A percentile compares a stretch with the other conserved stretches of the same genome.
Conservation (phyloP, 495 filamentous ascomycete species). For the Penicillium steckii region DNA sequence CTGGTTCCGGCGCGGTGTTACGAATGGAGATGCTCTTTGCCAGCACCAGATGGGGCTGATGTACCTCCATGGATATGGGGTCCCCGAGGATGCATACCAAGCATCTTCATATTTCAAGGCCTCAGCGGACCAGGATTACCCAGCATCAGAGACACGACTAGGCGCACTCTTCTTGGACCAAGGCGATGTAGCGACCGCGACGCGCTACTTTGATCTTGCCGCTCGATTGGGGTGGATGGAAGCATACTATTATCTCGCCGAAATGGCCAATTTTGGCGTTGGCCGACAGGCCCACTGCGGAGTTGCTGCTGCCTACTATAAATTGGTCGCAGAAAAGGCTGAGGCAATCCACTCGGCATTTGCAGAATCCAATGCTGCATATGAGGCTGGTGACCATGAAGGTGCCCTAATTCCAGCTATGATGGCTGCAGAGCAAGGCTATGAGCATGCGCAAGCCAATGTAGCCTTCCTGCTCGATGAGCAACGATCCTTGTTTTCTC, state of each 20-base stretch:
- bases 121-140: slow-evolving; percentile 80
- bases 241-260: slow-evolving; percentile 92
- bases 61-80: slow-evolving; percentile 81
- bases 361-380: slow-evolving; percentile 80
- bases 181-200: slow-evolving; percentile 72
- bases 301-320: slow-evolving; percentile 85
- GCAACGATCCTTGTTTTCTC: slow-evolving; percentile 60
- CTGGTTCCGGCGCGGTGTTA: slow-evolving; percentile 85
- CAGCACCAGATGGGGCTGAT: slow-evolving; percentile 85
- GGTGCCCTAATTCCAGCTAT: slow-evolving; percentile 80
- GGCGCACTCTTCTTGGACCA: slow-evolving; percentile 90
- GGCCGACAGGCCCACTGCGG: slow-evolving; percentile 78
- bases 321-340: slow-evolving; percentile 87
- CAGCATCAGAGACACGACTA: slow-evolving; percentile 78
- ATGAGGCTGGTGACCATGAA: slow-evolving; percentile 81
- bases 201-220: slow-evolving; percentile 89
- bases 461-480: slow-evolving; percentile 91
- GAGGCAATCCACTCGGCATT: slow-evolving; percentile 84
- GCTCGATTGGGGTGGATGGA: slow-evolving; percentile 86
- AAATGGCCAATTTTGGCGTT: slow-evolving; percentile 79
- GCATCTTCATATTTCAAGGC: slow-evolving; percentile 81
- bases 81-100: slow-evolving; percentile 67
- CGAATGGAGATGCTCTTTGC: slow-evolving; percentile 78
- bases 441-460: slow-evolving; percentile 89
- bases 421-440: slow-evolving; percentile 94